Conservation (phyloP, 2,329 filamentous ascomycete species). For the Exophiala viscosa region DNA sequence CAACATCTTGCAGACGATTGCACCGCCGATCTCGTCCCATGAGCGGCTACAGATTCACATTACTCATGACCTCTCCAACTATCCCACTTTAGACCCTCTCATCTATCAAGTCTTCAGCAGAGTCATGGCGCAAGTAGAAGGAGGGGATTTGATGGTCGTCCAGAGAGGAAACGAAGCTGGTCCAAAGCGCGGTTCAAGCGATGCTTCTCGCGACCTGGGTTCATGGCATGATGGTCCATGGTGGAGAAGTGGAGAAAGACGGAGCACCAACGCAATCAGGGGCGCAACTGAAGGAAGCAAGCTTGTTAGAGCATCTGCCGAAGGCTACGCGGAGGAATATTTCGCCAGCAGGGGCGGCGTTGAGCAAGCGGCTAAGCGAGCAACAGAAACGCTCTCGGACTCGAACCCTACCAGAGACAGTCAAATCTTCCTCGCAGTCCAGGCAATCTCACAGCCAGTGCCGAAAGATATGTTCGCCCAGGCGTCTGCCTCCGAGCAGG, state of each 20-base stretch:
- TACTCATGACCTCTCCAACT: conserved; percentile 90
- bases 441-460: conserved; percentile 68
- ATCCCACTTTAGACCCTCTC: conserved; percentile 88
- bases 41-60: conserved; percentile 96
- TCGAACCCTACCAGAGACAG: conserved; percentile 86
- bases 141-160: conserved; percentile 88
- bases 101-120: conserved; percentile 88
- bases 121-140: conserved; percentile 98
- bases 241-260: conserved; percentile 70
- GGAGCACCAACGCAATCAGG: conserved; percentile 74
- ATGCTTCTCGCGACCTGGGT: conserved; percentile 54
- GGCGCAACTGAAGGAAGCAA: conserved; percentile 86
- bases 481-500: conserved; percentile 44
- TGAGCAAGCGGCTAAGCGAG: conserved; percentile 73
- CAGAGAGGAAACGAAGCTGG: conserved; percentile 86
- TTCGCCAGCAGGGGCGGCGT: conserved; percentile 74
- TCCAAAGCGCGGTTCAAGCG: conserved; percentile 59
- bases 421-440: conserved; percentile 92
- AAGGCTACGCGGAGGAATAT: conserved; percentile 82
- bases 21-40: conserved; percentile 92
- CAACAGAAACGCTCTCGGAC: conserved; percentile 74
- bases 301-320: conserved; percentile 81
- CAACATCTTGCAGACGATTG: conserved; percentile 89
- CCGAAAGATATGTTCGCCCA: conserved; percentile 64
- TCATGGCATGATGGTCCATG: conserved; percentile 94